Conservation (phyloP, 805 yeast species). For the Lipomyces starkeyi region DNA sequence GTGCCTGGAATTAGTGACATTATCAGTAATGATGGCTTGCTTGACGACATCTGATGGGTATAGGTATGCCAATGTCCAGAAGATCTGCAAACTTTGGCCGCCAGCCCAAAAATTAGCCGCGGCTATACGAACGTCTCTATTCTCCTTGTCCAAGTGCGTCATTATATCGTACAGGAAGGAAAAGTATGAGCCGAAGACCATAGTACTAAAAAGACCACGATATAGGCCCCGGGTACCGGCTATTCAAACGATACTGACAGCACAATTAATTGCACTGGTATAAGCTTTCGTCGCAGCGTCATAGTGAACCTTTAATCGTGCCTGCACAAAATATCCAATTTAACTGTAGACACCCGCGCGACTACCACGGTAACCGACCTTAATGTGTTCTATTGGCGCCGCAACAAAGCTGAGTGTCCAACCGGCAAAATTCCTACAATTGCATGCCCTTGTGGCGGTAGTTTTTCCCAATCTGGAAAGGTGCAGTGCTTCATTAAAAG, state of each 20-base stretch:
- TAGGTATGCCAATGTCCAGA: too few relatives aligned
- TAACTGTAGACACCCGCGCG: too few relatives aligned
- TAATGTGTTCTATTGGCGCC: slow-evolving; percentile 82
- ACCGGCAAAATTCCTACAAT: slow-evolving; percentile 82
- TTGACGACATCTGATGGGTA: slow-evolving; percentile 69
- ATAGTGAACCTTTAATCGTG: slow-evolving; percentile 87
- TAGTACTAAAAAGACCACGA: slow-evolving; percentile 81
- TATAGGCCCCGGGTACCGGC: slow-evolving; percentile 60
- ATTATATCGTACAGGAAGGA: slow-evolving; percentile 77
- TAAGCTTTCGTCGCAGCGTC: slow-evolving; percentile 72
- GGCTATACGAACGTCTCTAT: slow-evolving; percentile 70
- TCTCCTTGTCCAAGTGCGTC: slow-evolving; percentile 67
- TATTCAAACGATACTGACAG: slow-evolving; percentile 47
- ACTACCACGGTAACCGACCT: slow-evolving; percentile 43
- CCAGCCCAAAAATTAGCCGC: slow-evolving; percentile 64
- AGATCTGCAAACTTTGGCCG: too few relatives aligned
- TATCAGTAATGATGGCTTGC: slow-evolving; percentile 82
- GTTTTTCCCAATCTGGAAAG: slow-evolving; percentile 52
- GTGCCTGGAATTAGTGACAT: slow-evolving; percentile 71
- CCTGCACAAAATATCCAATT: slow-evolving; percentile 43
- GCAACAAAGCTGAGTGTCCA: slow-evolving; percentile 70
- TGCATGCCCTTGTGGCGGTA: too few relatives aligned
- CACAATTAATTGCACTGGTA: slow-evolving; percentile 81
- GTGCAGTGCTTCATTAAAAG: slow-evolving; percentile 67
- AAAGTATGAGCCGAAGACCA: slow-evolving; percentile 85